Conservation (phyloP, 257 asterid species). For the Rauvolfia tetraphylla region DNA sequence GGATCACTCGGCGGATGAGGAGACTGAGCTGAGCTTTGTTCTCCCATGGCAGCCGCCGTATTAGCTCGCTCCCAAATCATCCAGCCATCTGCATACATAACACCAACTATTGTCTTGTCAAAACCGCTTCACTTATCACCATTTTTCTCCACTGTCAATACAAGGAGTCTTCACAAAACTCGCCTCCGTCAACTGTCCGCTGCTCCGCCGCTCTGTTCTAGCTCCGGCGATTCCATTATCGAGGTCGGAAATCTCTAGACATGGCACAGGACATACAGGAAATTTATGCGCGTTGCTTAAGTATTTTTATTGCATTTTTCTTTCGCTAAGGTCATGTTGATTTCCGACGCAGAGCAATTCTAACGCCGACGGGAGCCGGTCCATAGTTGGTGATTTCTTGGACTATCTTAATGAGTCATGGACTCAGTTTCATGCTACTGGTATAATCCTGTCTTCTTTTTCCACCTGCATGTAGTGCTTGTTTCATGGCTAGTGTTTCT, state of each 20-base stretch:
- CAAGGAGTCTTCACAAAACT: conserved; percentile 23
- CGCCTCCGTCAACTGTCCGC: conserved; percentile 41
- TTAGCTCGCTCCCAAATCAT: conserved; percentile 51
- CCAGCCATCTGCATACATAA: conserved; percentile 42
- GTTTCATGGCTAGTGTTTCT: neutral
- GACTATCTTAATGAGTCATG: conserved; percentile 96
- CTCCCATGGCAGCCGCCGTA: conserved; percentile 32
- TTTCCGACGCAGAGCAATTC: conserved; percentile 44
- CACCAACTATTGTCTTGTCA: conserved; percentile 32
- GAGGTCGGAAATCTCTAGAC: conserved; percentile 36
- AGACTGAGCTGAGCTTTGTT: neutral
- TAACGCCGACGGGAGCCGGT: conserved; percentile 40
- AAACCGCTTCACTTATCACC: conserved; percentile 27
- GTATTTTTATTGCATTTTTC: neutral
- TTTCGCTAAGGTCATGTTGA: neutral
- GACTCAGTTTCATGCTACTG: conserved; percentile 99
- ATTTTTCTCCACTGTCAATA: conserved; percentile 20
- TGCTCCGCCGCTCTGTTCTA: conserved; percentile 39
- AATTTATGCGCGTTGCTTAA: neutral
- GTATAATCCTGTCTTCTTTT: conserved; percentile 27
- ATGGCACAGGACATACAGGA: neutral
- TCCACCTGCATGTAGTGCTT: neutral
- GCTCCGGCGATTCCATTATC: conserved; percentile 18
- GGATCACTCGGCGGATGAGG: neutral
- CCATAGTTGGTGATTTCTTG: conserved; percentile 76